phyloP scores from a whole-genome alignment of 2,329 filamentous ascomycete species.

The Purpureocillium lavendulum region DNA sequence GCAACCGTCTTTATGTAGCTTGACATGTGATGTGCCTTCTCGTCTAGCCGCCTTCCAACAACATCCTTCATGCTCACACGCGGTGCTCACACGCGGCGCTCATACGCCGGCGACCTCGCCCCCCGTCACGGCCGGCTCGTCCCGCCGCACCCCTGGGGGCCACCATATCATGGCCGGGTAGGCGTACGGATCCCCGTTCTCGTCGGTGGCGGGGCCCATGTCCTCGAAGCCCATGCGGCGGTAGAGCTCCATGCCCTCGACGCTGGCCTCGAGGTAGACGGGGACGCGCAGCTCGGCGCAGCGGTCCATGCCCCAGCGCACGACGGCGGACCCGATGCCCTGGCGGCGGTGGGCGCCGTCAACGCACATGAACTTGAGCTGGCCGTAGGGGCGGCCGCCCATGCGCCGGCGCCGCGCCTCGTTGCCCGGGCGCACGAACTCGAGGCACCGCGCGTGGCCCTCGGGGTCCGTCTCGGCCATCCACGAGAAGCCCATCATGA shows the following conservation, averaged over 20 bases:
- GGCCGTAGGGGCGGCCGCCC: constrained; percentile 2
- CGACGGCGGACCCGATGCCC: not conserved
- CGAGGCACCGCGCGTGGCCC: not conserved
- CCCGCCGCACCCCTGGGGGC: not conserved
- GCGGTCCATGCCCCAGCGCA: constrained; percentile 4
- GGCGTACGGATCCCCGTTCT: not conserved
- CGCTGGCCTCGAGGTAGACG: constrained; percentile 8
- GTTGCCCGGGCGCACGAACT: not conserved
- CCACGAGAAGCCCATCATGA: not conserved
- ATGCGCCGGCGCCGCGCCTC: not conserved
- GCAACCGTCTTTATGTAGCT: no score
- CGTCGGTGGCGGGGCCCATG: not conserved
- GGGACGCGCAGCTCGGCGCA: constrained; percentile 6
- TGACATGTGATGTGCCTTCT: no score
- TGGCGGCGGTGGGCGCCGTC: constrained; percentile 3
- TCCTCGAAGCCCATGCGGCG: constrained; percentile 5
- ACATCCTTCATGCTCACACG: no score
- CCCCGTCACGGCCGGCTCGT: no score
- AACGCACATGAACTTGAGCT: constrained; percentile 5
- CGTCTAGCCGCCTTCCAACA: no score
- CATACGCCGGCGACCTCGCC: no score
- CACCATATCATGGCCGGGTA: constrained; percentile 7
- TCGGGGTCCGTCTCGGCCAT: not conserved
- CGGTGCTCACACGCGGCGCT: no score
- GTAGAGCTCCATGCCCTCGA: constrained; percentile 6